Evolutionary conservation across 371 early-diverging fungal genomes (phyloP).

Genomic region (Syncephalastrum sp.): DNA sequence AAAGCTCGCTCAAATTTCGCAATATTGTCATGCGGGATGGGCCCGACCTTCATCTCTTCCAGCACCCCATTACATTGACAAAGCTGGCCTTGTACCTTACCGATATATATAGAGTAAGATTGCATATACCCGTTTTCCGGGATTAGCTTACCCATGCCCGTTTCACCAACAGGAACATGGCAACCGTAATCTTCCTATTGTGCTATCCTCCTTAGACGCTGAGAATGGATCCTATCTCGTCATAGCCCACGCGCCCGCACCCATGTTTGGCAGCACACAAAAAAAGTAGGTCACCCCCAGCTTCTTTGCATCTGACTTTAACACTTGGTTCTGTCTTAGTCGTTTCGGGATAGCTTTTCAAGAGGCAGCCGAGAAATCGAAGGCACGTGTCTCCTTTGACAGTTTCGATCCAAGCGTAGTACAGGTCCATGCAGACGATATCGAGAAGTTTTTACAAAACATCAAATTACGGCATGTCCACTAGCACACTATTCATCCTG

Average conservation of each 20-base stretch:
- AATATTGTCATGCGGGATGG: conserved; percentile 66
- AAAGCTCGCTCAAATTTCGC: conserved; percentile 68
- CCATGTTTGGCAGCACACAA: conserved; percentile 58
- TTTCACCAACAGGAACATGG: conserved; percentile 47
- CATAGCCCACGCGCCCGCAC: conserved; percentile 62
- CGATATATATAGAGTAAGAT: conserved; percentile 71
- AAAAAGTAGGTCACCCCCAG: conserved; percentile 56
- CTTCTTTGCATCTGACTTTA: not conserved
- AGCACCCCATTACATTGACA: conserved; percentile 61
- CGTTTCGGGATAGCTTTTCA: conserved; percentile 74
- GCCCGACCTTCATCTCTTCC: conserved; percentile 54
- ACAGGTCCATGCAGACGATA: conserved; percentile 63
- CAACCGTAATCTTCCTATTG: conserved; percentile 59
- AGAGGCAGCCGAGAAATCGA: conserved; percentile 56
- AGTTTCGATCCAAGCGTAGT: conserved; percentile 69
- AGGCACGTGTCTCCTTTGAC: conserved; percentile 59
- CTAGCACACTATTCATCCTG: conserved; percentile 8
- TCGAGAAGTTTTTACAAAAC: conserved; percentile 56
- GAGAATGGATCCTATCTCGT: conserved; percentile 64
- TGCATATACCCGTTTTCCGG: not conserved
- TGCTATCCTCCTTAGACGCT: conserved; percentile 63
- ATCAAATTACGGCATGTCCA: conserved; percentile 19
- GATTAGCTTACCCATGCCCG: not conserved
- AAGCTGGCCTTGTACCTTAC: conserved; percentile 78
- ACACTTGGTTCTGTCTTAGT: conserved; percentile 25